Percentiles rank a stretch among this genome's conserved stretches.
These are phyloP conservation scores for Penicillium tannophilum DNA, from an alignment of 495 filamentous ascomycete species.

Conservation along the genomic window DNA sequence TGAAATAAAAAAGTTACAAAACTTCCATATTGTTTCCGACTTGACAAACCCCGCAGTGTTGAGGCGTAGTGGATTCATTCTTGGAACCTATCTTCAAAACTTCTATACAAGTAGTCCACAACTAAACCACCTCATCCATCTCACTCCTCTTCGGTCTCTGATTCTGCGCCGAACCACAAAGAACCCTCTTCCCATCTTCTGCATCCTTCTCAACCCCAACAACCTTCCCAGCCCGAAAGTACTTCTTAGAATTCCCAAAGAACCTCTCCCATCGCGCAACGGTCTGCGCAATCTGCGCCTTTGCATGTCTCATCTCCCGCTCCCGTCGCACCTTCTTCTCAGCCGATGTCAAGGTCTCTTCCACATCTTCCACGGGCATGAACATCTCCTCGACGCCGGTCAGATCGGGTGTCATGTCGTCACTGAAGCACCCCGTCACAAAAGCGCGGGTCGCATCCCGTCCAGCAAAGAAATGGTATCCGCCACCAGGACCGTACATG, in stretches of 20 bases:
- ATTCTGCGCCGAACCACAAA: slow-evolving; percentile 50
- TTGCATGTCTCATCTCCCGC: slow-evolving; percentile 50
- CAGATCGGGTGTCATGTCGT: slow-evolving; percentile 80
- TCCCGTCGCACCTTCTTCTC: slow-evolving; percentile 59
- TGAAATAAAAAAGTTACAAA: slow-evolving; percentile 40
- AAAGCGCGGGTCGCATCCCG: slow-evolving; percentile 86
- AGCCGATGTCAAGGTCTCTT: slow-evolving; percentile 47
- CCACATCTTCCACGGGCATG: slow-evolving; percentile 71
- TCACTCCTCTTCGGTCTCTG: slow-evolving; percentile 44
- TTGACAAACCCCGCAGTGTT: background rate
- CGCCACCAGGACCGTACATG: slow-evolving; percentile 88
- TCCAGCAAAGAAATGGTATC: slow-evolving; percentile 86
- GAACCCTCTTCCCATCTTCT: slow-evolving; percentile 40
- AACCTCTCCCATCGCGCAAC: slow-evolving; percentile 58
- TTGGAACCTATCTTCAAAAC: too few species aligned
- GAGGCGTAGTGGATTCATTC: background rate
- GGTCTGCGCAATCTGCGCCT: slow-evolving; percentile 43
- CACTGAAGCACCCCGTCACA: slow-evolving; percentile 94
- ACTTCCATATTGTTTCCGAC: slow-evolving; percentile 20
- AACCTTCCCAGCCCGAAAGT: slow-evolving; percentile 72
- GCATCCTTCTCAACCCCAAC: slow-evolving; percentile 29
- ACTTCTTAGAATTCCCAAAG: slow-evolving; percentile 76
- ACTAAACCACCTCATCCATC: slow-evolving; percentile 13
- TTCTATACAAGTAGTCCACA: background rate
- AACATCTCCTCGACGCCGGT: slow-evolving; percentile 88